phyloP scores from a whole-genome alignment of 2,329 filamentous ascomycete genomes.

The Calonectria multiphialidica region DNA sequence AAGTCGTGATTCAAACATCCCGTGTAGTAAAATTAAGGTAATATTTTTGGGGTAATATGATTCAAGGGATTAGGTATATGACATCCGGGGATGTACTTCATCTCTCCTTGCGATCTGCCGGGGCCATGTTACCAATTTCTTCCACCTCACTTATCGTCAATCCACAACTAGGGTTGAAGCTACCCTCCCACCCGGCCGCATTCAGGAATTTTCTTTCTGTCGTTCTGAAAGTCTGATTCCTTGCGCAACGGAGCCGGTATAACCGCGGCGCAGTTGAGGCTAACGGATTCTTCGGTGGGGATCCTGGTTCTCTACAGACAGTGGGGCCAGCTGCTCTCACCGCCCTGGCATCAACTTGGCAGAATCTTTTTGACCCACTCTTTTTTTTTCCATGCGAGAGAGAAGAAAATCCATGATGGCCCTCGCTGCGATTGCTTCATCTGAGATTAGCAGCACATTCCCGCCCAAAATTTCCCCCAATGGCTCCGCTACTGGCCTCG shows the following conservation, averaged over 20 bases:
- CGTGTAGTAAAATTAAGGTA: background rate
- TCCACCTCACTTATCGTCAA: background rate
- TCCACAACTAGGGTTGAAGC: background rate
- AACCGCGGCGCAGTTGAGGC: constrained; percentile 1
- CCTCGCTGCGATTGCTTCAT: background rate
- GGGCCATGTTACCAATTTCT: background rate
- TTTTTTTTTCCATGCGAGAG: constrained; percentile 14
- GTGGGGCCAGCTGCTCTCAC: background rate
- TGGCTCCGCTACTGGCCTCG: constrained; percentile 36
- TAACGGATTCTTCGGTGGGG: background rate
- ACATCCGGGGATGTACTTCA: background rate
- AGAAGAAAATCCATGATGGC: background rate
- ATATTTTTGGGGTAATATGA: background rate
- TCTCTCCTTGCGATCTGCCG: background rate
- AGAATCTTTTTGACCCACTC: constrained; percentile 4
- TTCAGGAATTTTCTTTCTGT: background rate
- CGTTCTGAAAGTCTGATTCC: constrained; percentile 1
- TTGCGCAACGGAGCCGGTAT: background rate
- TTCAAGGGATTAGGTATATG: too few species aligned
- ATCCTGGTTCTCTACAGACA: background rate
- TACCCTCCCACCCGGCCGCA: background rate
- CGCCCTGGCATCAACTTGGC: background rate
- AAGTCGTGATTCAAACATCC: background rate
- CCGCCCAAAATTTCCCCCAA: constrained; percentile 19
- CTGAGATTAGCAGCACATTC: background rate